Evolutionary conservation across 768 basidiomycete species (phyloP).

Genomic region (Tubosaeta sp.): DNA sequence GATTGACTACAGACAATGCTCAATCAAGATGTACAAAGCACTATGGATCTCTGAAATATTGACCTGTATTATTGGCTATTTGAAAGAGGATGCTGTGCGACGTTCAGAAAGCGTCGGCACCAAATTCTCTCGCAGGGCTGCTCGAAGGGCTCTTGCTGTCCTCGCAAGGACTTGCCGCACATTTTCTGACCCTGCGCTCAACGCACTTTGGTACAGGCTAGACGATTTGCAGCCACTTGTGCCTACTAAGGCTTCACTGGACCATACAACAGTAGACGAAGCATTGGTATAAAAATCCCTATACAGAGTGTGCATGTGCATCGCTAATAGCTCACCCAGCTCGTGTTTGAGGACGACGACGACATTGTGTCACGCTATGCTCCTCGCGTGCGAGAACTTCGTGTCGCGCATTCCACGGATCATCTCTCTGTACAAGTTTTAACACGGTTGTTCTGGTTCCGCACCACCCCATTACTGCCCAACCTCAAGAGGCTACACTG

Average conservation of each 20-base stretch:
- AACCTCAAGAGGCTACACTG: background rate
- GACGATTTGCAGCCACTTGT: slow-evolving; percentile 4
- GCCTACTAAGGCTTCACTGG: background rate
- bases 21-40: background rate
- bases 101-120: background rate
- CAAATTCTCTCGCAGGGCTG: background rate
- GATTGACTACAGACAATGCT: background rate
- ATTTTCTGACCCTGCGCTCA: slow-evolving; percentile 4
- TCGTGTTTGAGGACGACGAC: background rate
- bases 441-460: background rate
- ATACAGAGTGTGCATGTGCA: background rate
- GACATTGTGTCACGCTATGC: background rate
- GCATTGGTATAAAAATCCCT: background rate
- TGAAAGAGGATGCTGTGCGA: too few relatives aligned
- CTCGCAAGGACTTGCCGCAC: background rate
- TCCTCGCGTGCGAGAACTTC: background rate
- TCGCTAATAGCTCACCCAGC: background rate
- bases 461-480: background rate
- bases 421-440: background rate
- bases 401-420: background rate
- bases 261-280: too few relatives aligned
- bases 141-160: background rate
- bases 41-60: background rate
- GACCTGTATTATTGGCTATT: background rate
- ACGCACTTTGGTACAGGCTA: slow-evolving; percentile 12